Conservation (phyloP, 208 protist genomes). For the Crithidia expoeki region DNA sequence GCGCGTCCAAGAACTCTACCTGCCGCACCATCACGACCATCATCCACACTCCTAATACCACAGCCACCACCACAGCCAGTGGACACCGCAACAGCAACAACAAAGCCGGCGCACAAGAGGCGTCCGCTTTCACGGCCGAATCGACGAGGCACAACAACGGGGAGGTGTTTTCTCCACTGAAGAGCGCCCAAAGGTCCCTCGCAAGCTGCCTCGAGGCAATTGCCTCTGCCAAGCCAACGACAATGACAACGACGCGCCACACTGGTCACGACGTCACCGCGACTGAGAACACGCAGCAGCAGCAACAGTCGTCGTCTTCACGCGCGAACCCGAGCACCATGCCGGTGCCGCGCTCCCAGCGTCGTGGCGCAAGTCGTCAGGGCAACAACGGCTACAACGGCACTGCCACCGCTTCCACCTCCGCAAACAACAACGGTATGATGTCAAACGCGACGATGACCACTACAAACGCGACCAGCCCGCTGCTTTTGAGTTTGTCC, state of each 20-base stretch:
- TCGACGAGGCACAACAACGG: neutral
- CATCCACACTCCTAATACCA: slow-evolving; percentile 29
- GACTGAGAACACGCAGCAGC: neutral
- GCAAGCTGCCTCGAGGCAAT: slow-evolving; percentile 36
- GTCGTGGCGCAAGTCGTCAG: slow-evolving; percentile 8
- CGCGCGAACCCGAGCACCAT: slow-evolving; percentile 16
- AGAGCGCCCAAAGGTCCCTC: slow-evolving; percentile 28
- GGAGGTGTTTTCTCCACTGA: slow-evolving; percentile 5
- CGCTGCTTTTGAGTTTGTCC: slow-evolving; percentile 1
- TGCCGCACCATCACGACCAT: slow-evolving; percentile 38
- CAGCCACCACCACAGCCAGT: neutral
- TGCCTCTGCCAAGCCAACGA: slow-evolving; percentile 3
- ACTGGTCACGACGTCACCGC: neutral
- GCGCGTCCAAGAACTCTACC: slow-evolving; percentile 30
- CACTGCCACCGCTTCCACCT: neutral
- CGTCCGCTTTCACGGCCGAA: neutral
- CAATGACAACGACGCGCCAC: neutral
- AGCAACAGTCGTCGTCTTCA: neutral
- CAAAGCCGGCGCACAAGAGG: neutral
- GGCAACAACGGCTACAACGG: neutral
- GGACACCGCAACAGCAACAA: slow-evolving; percentile 13
- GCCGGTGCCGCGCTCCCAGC: slow-evolving; percentile 28
- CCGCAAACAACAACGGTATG: slow-evolving; percentile 7
- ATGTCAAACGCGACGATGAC: neutral
- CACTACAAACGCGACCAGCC: slow-evolving; percentile 2